Base-by-base conservation (phyloP, 1,284 basidiomycete species). In the Inonotus obliquus region DNA sequence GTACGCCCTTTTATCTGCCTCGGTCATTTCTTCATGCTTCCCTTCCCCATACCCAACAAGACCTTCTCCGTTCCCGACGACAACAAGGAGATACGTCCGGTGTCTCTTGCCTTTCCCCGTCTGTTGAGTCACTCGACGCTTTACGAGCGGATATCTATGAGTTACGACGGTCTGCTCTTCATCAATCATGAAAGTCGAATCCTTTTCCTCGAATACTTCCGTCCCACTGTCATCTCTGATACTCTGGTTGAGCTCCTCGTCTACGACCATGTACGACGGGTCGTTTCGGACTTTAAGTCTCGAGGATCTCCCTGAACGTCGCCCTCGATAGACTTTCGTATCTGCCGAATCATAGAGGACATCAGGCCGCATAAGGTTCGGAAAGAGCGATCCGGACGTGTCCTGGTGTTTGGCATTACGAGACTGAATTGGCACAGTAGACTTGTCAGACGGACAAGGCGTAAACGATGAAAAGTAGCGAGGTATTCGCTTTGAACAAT, bases 41-140 rank as follows among this genome's bases (percentile, higher is more conserved):
- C 91, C 96, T 70, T 93, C 86, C 2, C 96, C 96, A 54, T 92
- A 82, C 3, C 96, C 96, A 0, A 99, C 89, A 23, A 98, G 79
- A 0, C 96, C 96, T 48, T 90, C 79, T 7, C 91, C 91, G 69
- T 92, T 86, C 21, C 96, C 96, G 38, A 92, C 89, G 61, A 98
- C 84, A 65, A 89, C 82, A 69, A 93, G 83, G 53, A 79, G 76
- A 63, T 86, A 86, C 66, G 83, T 77, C 45, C 85, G 83, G 27
- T 83, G 81, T 63, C 88, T 86, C 69, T 92, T 93, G 41, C 93
- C 93, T 74, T 96, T 96, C 58, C 86, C 86, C 0, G 92, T 94
- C 79, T 94, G 92, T 65, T 91, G 87, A 3, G 85, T 86, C 67
- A 92, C 85, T 53, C 84, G 79, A 2, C 85, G 82, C 49, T 70